Conservation (phyloP, 2,329 filamentous ascomycete genomes). For the Teratosphaeria nubilosa region DNA sequence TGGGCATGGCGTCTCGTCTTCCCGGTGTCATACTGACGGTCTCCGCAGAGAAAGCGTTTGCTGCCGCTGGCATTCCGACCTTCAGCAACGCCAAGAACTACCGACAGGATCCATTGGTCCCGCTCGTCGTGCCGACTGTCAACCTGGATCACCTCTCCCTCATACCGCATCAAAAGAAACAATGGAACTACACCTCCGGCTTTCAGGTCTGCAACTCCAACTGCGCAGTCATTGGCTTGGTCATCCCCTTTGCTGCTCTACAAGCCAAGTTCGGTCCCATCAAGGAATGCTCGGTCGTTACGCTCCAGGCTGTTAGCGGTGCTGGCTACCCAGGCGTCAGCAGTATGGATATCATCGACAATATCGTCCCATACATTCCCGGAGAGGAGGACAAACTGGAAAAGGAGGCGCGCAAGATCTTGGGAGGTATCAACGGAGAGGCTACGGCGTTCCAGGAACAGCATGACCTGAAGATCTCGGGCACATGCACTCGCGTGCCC, state of each 20-base stretch:
- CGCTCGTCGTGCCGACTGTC: constrained; percentile 88
- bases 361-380: constrained; percentile 85
- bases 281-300: constrained; percentile 71
- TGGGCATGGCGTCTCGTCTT: constrained; percentile 28
- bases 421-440: constrained; percentile 63
- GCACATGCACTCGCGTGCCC: constrained; percentile 86
- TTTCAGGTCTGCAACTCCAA: constrained; percentile 98
- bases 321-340: constrained; percentile 84
- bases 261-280: constrained; percentile 77
- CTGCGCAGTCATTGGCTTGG: constrained; percentile 91
- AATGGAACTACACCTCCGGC: constrained; percentile 65
- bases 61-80: constrained; percentile 76
- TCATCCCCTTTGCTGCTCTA: constrained; percentile 87
- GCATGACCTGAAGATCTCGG: constrained; percentile 62
- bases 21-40: neutral
- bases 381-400: constrained; percentile 96
- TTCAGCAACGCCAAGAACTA: constrained; percentile 99
- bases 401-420: constrained; percentile 88
- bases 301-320: constrained; percentile 88
- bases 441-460: constrained; percentile 70
- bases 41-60: constrained; percentile 70
- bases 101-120: constrained; percentile 78
- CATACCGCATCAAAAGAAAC: constrained; percentile 75
- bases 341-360: constrained; percentile 93
- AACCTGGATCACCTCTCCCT: constrained; percentile 80